Conservation (phyloP, 2,329 filamentous ascomycete genomes). For the Penicillium sp. region DNA sequence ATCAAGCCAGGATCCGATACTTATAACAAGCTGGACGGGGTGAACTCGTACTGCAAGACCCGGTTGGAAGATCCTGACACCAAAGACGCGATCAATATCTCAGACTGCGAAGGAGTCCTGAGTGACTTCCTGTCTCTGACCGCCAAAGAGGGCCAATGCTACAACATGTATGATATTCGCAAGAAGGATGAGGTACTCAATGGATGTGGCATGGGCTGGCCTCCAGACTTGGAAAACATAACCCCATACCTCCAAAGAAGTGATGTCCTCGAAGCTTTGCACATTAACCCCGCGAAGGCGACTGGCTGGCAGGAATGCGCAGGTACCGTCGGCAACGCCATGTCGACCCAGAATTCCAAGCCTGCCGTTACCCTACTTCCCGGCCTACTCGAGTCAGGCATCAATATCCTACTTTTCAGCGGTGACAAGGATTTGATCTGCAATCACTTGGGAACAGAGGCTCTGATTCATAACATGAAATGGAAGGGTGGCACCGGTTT, state of each 20-base stretch:
- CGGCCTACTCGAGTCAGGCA: constrained; percentile 69
- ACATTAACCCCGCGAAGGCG: constrained; percentile 79
- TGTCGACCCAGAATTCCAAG: constrained; percentile 70
- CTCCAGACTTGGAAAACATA: constrained; percentile 77
- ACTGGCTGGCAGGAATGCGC: constrained; percentile 93
- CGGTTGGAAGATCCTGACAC: constrained; percentile 63
- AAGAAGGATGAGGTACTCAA: constrained; percentile 77
- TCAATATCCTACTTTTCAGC: constrained; percentile 86
- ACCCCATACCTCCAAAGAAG: constrained; percentile 80
- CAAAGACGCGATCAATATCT: constrained; percentile 67
- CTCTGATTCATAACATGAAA: constrained; percentile 83
- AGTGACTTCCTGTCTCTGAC: constrained; percentile 72
- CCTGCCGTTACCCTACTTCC: constrained; percentile 78
- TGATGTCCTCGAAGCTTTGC: constrained; percentile 80
- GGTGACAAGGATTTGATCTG: constrained; percentile 94
- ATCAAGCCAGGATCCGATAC: constrained; percentile 68
- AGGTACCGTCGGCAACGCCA: constrained; percentile 73
- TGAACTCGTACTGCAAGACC: constrained; percentile 70
- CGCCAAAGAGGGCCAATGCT: constrained; percentile 65
- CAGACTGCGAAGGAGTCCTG: constrained; percentile 76
- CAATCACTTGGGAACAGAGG: constrained; percentile 94
- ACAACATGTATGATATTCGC: constrained; percentile 98
- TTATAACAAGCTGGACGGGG: constrained; percentile 68
- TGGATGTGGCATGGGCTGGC: constrained; percentile 97
- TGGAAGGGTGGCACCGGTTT: constrained; percentile 95